Evolutionary conservation across 768 basidiomycete species (phyloP).

Genomic region (Tulasnella sp.): DNA sequence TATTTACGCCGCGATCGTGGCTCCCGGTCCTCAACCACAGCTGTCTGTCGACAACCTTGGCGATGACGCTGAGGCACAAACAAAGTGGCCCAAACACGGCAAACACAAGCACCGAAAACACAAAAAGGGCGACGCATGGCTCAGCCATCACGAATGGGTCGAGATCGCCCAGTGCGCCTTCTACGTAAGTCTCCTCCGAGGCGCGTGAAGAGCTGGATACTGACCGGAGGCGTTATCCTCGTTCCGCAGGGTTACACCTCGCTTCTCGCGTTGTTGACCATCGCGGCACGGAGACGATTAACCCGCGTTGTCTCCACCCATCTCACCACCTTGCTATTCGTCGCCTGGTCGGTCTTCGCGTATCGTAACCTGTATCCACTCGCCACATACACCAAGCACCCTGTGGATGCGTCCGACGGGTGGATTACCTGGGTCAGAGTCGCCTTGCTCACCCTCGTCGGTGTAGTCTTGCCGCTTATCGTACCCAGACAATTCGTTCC

Average conservation of each 20-base stretch:
- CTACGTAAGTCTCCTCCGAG: conserved; percentile 24
- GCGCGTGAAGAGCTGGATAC: background rate
- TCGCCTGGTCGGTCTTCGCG: conserved; percentile 36
- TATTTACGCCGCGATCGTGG: conserved; percentile 31
- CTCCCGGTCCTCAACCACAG: conserved; percentile 22
- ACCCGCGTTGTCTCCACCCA: conserved; percentile 34
- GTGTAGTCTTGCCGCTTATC: conserved; percentile 40
- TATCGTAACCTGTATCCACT: conserved; percentile 40
- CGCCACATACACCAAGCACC: conserved; percentile 38
- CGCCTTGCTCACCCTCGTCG: conserved; percentile 32
- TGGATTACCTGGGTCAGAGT: conserved; percentile 44
- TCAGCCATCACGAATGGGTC: conserved; percentile 23
- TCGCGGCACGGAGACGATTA: conserved; percentile 30
- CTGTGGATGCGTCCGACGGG: conserved; percentile 40
- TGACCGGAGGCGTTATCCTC: background rate
- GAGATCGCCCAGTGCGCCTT: conserved; percentile 25
- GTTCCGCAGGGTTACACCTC: conserved; percentile 34
- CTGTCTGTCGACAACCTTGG: background rate
- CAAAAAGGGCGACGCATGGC: conserved; percentile 7
- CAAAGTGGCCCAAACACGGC: conserved; percentile 16
- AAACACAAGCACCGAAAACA: conserved; percentile 23
- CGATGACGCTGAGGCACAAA: conserved; percentile 6
- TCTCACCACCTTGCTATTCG: conserved; percentile 37
- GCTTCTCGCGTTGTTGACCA: conserved; percentile 33
- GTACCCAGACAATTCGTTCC: conserved; percentile 49